Conservation (phyloP, 371 early-diverging fungal species). For the Mucor racemosus region DNA sequence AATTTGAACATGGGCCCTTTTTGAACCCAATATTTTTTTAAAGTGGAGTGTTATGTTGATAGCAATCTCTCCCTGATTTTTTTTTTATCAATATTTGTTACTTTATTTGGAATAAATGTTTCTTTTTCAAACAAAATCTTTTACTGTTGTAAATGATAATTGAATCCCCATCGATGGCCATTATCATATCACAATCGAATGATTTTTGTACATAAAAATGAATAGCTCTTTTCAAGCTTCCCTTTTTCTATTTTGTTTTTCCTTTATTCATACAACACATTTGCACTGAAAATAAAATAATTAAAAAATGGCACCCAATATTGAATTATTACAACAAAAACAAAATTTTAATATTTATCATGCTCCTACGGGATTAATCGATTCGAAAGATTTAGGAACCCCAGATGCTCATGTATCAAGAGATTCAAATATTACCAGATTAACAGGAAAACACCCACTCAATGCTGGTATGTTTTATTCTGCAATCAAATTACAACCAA, state of each 20-base stretch:
- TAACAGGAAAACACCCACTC: slow-evolving; percentile 64
- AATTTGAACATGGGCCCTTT: not conserved
- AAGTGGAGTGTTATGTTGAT: not conserved
- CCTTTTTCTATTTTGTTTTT: not conserved
- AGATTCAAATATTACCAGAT: slow-evolving; percentile 49
- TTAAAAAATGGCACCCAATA: slow-evolving; percentile 17
- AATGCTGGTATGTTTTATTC: slow-evolving; percentile 49
- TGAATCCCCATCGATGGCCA: not conserved
- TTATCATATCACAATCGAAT: not conserved
- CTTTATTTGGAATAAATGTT: not conserved
- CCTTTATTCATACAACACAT: not conserved
- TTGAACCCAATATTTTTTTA: not conserved
- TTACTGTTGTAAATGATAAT: not conserved
- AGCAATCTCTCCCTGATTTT: not conserved
- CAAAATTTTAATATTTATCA: not conserved
- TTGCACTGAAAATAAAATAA: not conserved
- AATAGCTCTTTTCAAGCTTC: not conserved
- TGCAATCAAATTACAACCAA: not conserved
- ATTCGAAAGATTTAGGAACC: slow-evolving; percentile 44
- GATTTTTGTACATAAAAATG: not conserved
- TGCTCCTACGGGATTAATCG: slow-evolving; percentile 16
- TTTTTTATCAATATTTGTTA: slow-evolving; percentile 3
- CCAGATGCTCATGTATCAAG: slow-evolving; percentile 55
- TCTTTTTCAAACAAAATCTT: not conserved
- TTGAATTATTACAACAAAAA: slow-evolving; percentile 1